phyloP scores from a whole-genome alignment of 2,329 filamentous ascomycete species.

The Oidium heveae region DNA sequence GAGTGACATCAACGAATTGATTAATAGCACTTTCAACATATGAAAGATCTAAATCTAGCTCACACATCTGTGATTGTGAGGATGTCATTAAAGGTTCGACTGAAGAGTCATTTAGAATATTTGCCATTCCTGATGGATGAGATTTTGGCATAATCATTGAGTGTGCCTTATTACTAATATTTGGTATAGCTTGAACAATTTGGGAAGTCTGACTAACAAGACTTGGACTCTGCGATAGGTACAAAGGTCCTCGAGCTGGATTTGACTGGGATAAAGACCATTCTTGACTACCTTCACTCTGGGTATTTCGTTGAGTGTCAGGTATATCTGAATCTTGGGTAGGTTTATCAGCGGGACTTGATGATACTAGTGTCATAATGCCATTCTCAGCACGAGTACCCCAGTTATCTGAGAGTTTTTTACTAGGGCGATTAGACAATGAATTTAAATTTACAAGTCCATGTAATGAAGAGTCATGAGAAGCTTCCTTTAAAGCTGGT shows the following conservation, averaged over 20 bases:
- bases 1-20: slow-evolving; percentile 9
- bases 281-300: slow-evolving; percentile 21
- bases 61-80: slow-evolving; percentile 10
- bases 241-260: slow-evolving; percentile 19
- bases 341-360: slow-evolving; percentile 9
- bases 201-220: slow-evolving; percentile 12
- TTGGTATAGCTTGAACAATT: slow-evolving; percentile 13
- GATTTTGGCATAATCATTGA: slow-evolving; percentile 5
- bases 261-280: slow-evolving; percentile 35
- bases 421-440: not conserved
- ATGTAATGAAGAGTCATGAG: slow-evolving; percentile 21
- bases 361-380: slow-evolving; percentile 13
- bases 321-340: slow-evolving; percentile 17
- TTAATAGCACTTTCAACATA: slow-evolving; percentile 8
- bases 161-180: slow-evolving; percentile 16
- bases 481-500: slow-evolving; percentile 31
- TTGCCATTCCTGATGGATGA: slow-evolving; percentile 9
- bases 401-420: slow-evolving; percentile 48
- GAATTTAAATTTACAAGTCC: not conserved
- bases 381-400: slow-evolving; percentile 55
- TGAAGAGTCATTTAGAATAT: slow-evolving; percentile 13
- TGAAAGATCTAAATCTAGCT: slow-evolving; percentile 18
- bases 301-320: slow-evolving; percentile 21
- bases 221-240: slow-evolving; percentile 12
- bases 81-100: slow-evolving; percentile 11